A percentile compares a stretch with the other conserved stretches of the same genome.
These are phyloP conservation scores for Melampsora occidentalis DNA, from an alignment of 1,284 basidiomycete species.

Conservation along the genomic window DNA sequence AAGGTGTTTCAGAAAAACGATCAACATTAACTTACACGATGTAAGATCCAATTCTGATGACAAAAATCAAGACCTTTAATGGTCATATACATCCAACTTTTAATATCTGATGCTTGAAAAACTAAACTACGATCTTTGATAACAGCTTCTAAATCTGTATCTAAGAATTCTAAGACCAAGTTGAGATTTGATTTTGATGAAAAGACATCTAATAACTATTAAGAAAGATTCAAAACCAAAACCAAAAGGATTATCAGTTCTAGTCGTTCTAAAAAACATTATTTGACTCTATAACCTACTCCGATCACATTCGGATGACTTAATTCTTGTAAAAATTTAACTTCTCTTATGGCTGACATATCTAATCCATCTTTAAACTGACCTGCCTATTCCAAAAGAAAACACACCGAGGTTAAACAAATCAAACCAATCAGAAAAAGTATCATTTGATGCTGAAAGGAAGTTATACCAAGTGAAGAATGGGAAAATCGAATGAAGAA, in stretches of 20 bases:
- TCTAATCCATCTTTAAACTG: constrained; percentile 97
- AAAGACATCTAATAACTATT: constrained; percentile 90
- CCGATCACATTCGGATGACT: constrained; percentile 93
- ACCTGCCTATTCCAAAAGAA: constrained; percentile 66
- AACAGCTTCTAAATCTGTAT: constrained; percentile 95
- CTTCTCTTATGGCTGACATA: constrained; percentile 97
- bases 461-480: no score
- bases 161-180: constrained; percentile 93
- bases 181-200: constrained; percentile 95
- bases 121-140: constrained; percentile 89
- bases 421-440: background rate
- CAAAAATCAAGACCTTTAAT: constrained; percentile 95
- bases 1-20: constrained; percentile 1
- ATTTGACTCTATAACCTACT: constrained; percentile 56
- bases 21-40: constrained; percentile 65
- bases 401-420: background rate
- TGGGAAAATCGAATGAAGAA: background rate
- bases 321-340: constrained; percentile 91
- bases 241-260: constrained; percentile 11
- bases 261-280: no score
- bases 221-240: constrained; percentile 3
- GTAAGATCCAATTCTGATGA: constrained; percentile 87
- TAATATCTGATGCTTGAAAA: constrained; percentile 92
- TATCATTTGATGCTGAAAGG: no score
- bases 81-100: constrained; percentile 98